phyloP scores from a whole-genome alignment of 208 protist genomes.

The Trypanosomatidae sp. region DNA sequence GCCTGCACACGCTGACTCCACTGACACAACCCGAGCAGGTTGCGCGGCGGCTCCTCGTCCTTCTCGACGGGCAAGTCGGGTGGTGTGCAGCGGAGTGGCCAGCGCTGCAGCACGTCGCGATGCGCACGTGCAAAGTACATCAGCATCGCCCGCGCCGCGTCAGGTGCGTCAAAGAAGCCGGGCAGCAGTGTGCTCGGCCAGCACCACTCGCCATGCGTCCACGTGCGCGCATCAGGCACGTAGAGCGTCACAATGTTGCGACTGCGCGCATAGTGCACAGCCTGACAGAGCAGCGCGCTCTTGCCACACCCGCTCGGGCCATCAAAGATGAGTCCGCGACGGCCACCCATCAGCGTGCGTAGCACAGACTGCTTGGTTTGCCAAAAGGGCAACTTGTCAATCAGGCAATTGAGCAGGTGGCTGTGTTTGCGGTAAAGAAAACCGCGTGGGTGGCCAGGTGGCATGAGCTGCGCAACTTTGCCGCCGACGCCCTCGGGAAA shows the following conservation, averaged over 20 bases:
- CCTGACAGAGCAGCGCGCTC: conserved; percentile 81
- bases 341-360: conserved; percentile 37
- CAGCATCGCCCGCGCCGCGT: conserved; percentile 70
- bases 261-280: conserved; percentile 70
- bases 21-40: conserved; percentile 68
- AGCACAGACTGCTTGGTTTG: conserved; percentile 47
- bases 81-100: conserved; percentile 61
- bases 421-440: conserved; percentile 86
- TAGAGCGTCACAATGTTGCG: conserved; percentile 73
- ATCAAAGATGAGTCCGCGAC: conserved; percentile 77
- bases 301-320: conserved; percentile 78
- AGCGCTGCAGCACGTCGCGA: conserved; percentile 25
- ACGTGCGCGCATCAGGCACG: conserved; percentile 71
- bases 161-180: conserved; percentile 86
- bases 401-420: conserved; percentile 81
- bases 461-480: conserved; percentile 86
- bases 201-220: conserved; percentile 87
- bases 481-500: conserved; percentile 85
- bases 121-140: conserved; percentile 70
- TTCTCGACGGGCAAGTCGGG: conserved; percentile 70
- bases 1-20: conserved; percentile 69
- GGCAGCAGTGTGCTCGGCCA: conserved; percentile 84
- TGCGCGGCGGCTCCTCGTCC: conserved; percentile 56
- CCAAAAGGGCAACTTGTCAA: conserved; percentile 81
- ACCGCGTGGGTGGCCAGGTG: conserved; percentile 75